These are phyloP conservation scores for Acanthamoeba triangularis DNA, from an alignment of 208 protist species.

Conservation along the genomic window DNA sequence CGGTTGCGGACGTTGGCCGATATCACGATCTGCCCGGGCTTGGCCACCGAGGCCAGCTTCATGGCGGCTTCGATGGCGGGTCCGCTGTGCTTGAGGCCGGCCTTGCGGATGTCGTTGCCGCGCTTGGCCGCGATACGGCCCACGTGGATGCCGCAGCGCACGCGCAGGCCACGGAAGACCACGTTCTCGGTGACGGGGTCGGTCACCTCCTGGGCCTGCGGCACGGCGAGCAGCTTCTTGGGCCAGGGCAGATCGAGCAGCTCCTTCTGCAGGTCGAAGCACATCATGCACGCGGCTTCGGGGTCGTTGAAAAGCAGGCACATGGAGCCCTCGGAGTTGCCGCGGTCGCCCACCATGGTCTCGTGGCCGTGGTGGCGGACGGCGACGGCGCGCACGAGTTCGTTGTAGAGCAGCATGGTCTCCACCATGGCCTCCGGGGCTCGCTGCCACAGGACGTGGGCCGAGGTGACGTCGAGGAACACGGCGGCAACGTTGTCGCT, in stretches of 20 bases:
- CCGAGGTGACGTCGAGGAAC: conserved; percentile 39
- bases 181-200: background rate
- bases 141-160: conserved; percentile 23
- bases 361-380: conserved; percentile 1
- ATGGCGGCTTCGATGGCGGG: conserved; percentile 38
- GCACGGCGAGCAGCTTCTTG: background rate
- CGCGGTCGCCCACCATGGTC: conserved; percentile 23
- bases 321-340: conserved; percentile 20
- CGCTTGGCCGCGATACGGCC: background rate
- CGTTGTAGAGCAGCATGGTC: conserved; percentile 36
- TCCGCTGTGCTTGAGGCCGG: background rate
- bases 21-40: conserved; percentile 32
- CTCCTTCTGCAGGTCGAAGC: conserved; percentile 38
- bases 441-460: conserved; percentile 11
- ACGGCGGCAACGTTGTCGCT: background rate
- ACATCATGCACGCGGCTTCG: conserved; percentile 10
- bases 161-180: conserved; percentile 23
- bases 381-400: conserved; percentile 5
- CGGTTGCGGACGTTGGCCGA: conserved; percentile 4
- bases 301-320: background rate
- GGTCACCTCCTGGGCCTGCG: background rate
- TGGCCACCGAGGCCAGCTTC: conserved; percentile 31
- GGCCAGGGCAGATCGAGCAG: background rate
- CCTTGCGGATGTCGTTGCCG: conserved; percentile 1
- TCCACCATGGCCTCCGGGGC: conserved; percentile 33